Conservation (phyloP, 257 asterid genomes). For the Henckelia pumila region DNA sequence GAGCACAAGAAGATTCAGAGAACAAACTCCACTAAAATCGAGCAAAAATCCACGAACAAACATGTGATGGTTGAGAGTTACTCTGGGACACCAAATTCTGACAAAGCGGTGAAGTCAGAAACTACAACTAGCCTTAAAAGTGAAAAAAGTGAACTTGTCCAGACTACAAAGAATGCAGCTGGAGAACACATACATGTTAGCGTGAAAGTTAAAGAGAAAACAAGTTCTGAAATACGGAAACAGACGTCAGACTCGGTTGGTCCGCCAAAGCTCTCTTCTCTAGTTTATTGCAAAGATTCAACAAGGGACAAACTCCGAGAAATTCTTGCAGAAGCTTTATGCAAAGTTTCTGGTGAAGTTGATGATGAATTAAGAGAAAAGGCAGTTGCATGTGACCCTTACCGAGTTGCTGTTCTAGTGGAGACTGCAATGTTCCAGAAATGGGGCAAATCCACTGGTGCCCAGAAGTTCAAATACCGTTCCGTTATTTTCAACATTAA, state of each 20-base stretch:
- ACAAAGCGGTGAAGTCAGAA: conserved; percentile 32
- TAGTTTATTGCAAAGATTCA: conserved; percentile 55
- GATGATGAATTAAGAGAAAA: conserved; percentile 40
- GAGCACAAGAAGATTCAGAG: conserved; percentile 43
- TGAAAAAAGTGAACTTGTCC: conserved; percentile 34
- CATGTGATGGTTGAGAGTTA: conserved; percentile 43
- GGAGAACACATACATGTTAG: conserved; percentile 36
- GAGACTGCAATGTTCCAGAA: conserved; percentile 58
- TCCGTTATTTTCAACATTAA: conserved; percentile 56
- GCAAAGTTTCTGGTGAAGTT: conserved; percentile 44
- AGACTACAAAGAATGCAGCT: conserved; percentile 26
- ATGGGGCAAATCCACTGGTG: conserved; percentile 55
- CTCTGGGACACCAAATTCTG: conserved; percentile 28
- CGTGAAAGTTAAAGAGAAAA: conserved; percentile 43
- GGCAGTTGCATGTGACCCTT: conserved; percentile 61
- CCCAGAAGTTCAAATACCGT: conserved; percentile 58
- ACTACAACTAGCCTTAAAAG: conserved; percentile 32
- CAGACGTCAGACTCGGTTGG: conserved; percentile 23
- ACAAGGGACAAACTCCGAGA: conserved; percentile 56
- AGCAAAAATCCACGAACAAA: conserved; percentile 34
- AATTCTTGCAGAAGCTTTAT: conserved; percentile 49
- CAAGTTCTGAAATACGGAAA: conserved; percentile 31
- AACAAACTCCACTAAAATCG: conserved; percentile 47
- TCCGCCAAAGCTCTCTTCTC: conserved; percentile 52
- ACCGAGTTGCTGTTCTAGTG: conserved; percentile 57